Conservation (phyloP, 2,329 filamentous ascomycete species). For the Juglanconis oblonga region DNA sequence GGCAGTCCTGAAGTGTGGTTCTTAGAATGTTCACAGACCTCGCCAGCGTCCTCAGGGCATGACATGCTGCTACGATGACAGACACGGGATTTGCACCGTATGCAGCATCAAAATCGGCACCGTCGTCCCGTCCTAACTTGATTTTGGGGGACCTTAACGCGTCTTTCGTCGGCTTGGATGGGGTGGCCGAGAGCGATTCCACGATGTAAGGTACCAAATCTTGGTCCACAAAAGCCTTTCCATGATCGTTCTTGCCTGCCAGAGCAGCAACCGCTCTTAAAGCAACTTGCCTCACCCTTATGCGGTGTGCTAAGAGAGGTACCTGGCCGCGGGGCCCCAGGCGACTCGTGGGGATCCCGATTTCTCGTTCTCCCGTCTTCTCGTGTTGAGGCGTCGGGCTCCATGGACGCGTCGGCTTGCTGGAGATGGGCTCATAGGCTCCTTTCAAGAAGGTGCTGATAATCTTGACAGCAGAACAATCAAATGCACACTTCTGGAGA, state of each 20-base stretch:
- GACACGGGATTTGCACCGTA: slow-evolving; percentile 72
- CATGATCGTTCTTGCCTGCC: slow-evolving; percentile 77
- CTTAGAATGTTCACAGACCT: slow-evolving; percentile 81
- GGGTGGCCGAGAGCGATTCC: slow-evolving; percentile 66
- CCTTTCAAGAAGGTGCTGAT: slow-evolving; percentile 48
- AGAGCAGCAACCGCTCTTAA: slow-evolving; percentile 80
- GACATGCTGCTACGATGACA: slow-evolving; percentile 83
- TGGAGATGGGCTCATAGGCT: slow-evolving; percentile 45
- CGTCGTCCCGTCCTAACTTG: slow-evolving; percentile 34
- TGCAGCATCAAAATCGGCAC: slow-evolving; percentile 33
- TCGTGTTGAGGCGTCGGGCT: slow-evolving; percentile 28
- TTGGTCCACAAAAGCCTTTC: slow-evolving; percentile 77
- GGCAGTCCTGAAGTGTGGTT: slow-evolving; percentile 83
- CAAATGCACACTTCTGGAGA: slow-evolving; percentile 78
- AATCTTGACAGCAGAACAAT: slow-evolving; percentile 51
- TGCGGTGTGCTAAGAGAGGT: slow-evolving; percentile 61
- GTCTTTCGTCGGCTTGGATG: slow-evolving; percentile 50
- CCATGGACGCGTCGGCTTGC: slow-evolving; percentile 33
- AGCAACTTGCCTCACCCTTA: slow-evolving; percentile 72
- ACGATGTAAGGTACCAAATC: slow-evolving; percentile 80
- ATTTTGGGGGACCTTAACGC: slow-evolving; percentile 32
- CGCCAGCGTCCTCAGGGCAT: slow-evolving; percentile 75
- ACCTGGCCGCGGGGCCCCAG: slow-evolving; percentile 63
- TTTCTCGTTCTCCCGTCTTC: slow-evolving; percentile 4
- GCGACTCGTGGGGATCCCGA: slow-evolving; percentile 34